A percentile compares a stretch with the other conserved stretches of the same genome.
Conservation (phyloP, 2,329 filamentous ascomycete genomes). For the Davidsoniella eucalypti region DNA sequence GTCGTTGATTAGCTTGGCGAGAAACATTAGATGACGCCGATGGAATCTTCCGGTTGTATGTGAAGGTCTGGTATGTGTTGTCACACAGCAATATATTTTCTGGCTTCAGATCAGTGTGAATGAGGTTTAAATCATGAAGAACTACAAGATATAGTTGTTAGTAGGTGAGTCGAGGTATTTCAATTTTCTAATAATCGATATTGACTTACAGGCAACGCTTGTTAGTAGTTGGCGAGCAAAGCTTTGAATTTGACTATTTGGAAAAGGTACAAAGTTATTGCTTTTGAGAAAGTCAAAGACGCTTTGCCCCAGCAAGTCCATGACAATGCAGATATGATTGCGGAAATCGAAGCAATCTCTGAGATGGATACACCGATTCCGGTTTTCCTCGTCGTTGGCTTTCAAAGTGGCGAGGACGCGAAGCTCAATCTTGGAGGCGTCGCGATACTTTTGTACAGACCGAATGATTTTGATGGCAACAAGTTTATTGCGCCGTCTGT, state of each 20-base stretch:
- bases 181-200: not conserved
- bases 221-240: constrained; percentile 93
- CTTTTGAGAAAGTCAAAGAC: constrained; percentile 97
- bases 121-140: constrained; percentile 89
- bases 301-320: constrained; percentile 72
- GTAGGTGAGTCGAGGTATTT: not conserved
- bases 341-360: constrained; percentile 94
- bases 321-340: constrained; percentile 82
- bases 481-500: constrained; percentile 55
- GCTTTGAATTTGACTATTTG: constrained; percentile 93
- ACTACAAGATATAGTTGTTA: constrained; percentile 34
- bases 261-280: constrained; percentile 90
- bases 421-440: constrained; percentile 87
- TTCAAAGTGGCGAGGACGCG: constrained; percentile 82
- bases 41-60: constrained; percentile 52
- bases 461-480: constrained; percentile 97
- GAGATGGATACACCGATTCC: constrained; percentile 92
- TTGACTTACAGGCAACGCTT: constrained; percentile 81
- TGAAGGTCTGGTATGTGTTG: constrained; percentile 51
- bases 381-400: constrained; percentile 78
- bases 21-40: constrained; percentile 45
- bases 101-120: constrained; percentile 69
- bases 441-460: constrained; percentile 94
- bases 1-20: constrained; percentile 45
- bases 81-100: constrained; percentile 55